Evolutionary conservation across 2,329 filamentous ascomycete genomes (phyloP).

Genomic region (Stagonosporopsis vannaccii): DNA sequence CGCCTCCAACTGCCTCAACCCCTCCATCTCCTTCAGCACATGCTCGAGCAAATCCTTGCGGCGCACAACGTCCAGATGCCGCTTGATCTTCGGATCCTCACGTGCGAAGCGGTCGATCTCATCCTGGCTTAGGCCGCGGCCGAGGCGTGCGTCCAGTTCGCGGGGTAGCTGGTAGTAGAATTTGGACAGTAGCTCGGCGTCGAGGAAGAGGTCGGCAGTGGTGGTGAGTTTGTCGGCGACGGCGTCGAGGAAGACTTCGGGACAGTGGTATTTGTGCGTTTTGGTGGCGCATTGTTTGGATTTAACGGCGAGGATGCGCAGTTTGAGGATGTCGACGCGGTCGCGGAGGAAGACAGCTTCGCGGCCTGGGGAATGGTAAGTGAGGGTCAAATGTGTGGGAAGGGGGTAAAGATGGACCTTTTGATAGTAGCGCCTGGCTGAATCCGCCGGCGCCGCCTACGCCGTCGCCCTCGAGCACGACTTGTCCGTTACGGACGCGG

Average conservation of each 20-base stretch:
- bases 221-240: constrained; percentile 94
- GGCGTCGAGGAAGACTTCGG: constrained; percentile 96
- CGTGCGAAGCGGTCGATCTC: constrained; percentile 90
- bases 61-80: constrained; percentile 89
- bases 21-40: constrained; percentile 95
- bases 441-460: constrained; percentile 90
- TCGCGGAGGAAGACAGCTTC: constrained; percentile 95
- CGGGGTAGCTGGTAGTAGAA: constrained; percentile 95
- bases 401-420: constrained; percentile 65
- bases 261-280: constrained; percentile 95
- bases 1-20: constrained; percentile 81
- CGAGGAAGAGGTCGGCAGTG: constrained; percentile 94
- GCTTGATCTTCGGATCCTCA: constrained; percentile 88
- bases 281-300: constrained; percentile 85
- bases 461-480: constrained; percentile 83
- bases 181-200: constrained; percentile 94
- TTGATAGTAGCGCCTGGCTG: constrained; percentile 81
- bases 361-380: constrained; percentile 65
- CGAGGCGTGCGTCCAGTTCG: constrained; percentile 85
- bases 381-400: too few species aligned
- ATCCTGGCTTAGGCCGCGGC: constrained; percentile 76
- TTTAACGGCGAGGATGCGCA: constrained; percentile 86
- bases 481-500: constrained; percentile 83
- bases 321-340: constrained; percentile 85
- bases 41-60: constrained; percentile 92